Conservation (phyloP, 805 yeast genomes). For the Ogataea philodendri region DNA sequence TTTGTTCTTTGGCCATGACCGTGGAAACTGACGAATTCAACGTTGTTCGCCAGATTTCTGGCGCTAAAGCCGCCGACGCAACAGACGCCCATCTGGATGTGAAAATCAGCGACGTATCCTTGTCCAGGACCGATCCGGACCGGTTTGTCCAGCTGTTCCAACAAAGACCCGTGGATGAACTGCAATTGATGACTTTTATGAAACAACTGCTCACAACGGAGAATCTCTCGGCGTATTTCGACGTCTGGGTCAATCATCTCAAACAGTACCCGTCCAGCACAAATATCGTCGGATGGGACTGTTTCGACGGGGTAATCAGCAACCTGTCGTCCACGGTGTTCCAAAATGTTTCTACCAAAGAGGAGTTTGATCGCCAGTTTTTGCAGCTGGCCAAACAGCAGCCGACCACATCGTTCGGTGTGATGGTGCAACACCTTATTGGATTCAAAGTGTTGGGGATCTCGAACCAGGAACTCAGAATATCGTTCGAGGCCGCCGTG, state of each 20-base stretch:
- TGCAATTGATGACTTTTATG: slow-evolving; percentile 13
- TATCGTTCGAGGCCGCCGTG: slow-evolving; percentile 12
- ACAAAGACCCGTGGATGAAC: slow-evolving; percentile 8
- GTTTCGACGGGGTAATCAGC: slow-evolving; percentile 14
- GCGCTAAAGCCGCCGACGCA: slow-evolving; percentile 1
- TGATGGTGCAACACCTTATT: slow-evolving; percentile 18
- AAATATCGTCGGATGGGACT: slow-evolving; percentile 27
- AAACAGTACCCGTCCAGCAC: slow-evolving; percentile 22
- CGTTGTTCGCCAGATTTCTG: slow-evolving; percentile 6
- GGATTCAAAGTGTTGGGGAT: slow-evolving; percentile 19
- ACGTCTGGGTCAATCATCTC: slow-evolving; percentile 13
- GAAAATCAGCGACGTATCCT: not conserved
- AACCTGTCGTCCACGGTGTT: slow-evolving; percentile 7
- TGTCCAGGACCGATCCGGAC: not conserved
- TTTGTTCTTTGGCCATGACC: slow-evolving; percentile 6
- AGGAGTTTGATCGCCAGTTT: slow-evolving; percentile 8
- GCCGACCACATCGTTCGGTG: slow-evolving; percentile 7
- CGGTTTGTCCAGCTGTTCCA: slow-evolving; percentile 6
- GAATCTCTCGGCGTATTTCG: slow-evolving; percentile 8
- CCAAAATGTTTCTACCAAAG: slow-evolving; percentile 5
- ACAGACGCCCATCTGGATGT: not conserved
- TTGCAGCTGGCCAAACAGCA: slow-evolving; percentile 6
- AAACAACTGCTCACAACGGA: slow-evolving; percentile 9
- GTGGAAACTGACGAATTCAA: slow-evolving; percentile 10
- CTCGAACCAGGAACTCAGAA: slow-evolving; percentile 1